Base-by-base conservation (phyloP, 352 stramenopile species). In the Aphanomyces euteiches region DNA sequence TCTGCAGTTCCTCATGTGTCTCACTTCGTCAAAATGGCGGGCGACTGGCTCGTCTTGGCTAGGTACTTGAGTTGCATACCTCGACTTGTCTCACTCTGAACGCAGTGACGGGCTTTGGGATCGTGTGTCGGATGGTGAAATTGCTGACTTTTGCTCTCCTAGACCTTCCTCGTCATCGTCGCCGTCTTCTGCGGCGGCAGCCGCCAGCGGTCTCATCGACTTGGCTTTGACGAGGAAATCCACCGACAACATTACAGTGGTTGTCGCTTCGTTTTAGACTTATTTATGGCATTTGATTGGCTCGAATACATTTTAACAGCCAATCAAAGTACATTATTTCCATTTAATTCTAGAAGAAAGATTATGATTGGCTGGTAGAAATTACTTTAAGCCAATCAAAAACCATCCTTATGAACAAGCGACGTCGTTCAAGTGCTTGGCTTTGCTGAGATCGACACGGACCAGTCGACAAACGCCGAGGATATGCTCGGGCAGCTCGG, bases 401-500 rank as follows among this genome's bases (percentile, higher is more conserved):
- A 53, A 28, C 56, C 1, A 61, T 13, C 21, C 1, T 13, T 21
- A 38, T 2, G 37, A 36, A 19, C 40, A 10, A 2, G 40, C 21
- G 54, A 70, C 45, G 6, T 70, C 17, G 37, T 60, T 36, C 15
- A 94, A 70, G 10, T 79, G 72, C 69, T 81, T 81, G 1, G 89
- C 87, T 36, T 84, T 80, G 19, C 82, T 57, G 8, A 93, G 76
- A 59, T 95, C 87, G 1, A 90, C 65, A 48, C 79, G 78, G 66
- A 94, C 85, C 34, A 96, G 78, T 37, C 88, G 84, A 63, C 84
- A 92, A 69, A 89, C 93, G 41, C 85, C 89, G 2, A 96, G 77
- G 45, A 95, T 81, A 69, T 88, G 85, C 73, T 96, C 89, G 0
- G 89, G 89, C 34, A 96, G 72, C 61, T 96, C 88, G 37, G 95